phyloP scores from a whole-genome alignment of 495 filamentous ascomycete species.

The Xanthoparmelia taractica region DNA sequence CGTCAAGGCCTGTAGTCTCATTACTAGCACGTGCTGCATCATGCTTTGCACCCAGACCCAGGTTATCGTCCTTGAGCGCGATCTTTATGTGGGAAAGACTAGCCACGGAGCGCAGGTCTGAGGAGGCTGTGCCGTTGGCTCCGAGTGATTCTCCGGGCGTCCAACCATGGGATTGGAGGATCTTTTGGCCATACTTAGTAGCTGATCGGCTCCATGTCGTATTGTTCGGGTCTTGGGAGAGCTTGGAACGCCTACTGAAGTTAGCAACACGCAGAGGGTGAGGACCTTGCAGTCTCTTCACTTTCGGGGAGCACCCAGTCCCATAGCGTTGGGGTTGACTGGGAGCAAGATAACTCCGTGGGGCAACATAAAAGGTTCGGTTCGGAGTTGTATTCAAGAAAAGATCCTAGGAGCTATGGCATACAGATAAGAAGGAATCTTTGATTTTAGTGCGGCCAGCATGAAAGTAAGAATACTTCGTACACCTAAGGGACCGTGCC shows the following conservation, averaged over 20 bases:
- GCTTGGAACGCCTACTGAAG: slow-evolving; percentile 60
- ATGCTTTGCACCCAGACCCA: slow-evolving; percentile 74
- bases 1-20: slow-evolving; percentile 73
- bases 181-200: slow-evolving; percentile 72
- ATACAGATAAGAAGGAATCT: too few species aligned
- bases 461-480: too few species aligned
- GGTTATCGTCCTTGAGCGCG: slow-evolving; percentile 75
- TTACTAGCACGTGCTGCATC: slow-evolving; percentile 50
- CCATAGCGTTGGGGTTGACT: slow-evolving; percentile 48
- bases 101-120: slow-evolving; percentile 63
- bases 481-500: too few species aligned
- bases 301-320: slow-evolving; percentile 67
- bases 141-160: slow-evolving; percentile 74
- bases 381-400: too few species aligned
- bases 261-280: neutral
- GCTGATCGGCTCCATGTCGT: slow-evolving; percentile 81
- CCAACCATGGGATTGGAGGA: slow-evolving; percentile 85
- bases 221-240: slow-evolving; percentile 88
- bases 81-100: slow-evolving; percentile 74
- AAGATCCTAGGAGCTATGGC: too few species aligned
- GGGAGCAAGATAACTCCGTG: too few species aligned
- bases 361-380: too few species aligned
- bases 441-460: too few species aligned
- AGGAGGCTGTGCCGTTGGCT: slow-evolving; percentile 60
- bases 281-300: slow-evolving; percentile 33